These are phyloP conservation scores for Kluyveromyces wickerhamii DNA, from an alignment of 805 yeast species.

Conservation along the genomic window DNA sequence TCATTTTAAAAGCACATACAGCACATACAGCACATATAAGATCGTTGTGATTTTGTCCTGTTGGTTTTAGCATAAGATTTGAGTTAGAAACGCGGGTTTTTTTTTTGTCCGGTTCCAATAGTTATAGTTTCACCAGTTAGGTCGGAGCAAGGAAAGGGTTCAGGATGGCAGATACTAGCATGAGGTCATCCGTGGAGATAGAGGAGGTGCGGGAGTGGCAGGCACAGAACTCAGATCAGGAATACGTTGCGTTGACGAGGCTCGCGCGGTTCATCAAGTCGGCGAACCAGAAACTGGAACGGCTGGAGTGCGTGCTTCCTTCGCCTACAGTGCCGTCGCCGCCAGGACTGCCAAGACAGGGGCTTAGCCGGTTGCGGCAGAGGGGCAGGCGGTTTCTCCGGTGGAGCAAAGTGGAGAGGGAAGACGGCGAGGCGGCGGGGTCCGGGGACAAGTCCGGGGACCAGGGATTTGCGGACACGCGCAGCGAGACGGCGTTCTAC, in stretches of 20 bases:
- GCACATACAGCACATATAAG: too few relatives aligned
- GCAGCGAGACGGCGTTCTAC: constrained; percentile 5
- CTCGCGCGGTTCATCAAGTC: constrained; percentile 7
- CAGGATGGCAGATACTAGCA: too few relatives aligned
- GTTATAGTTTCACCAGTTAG: too few relatives aligned
- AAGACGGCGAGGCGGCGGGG: constrained; percentile 3
- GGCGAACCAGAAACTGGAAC: constrained; percentile 4
- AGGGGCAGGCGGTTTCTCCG: constrained; percentile 9
- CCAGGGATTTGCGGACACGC: background rate
- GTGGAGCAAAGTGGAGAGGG: constrained; percentile 7
- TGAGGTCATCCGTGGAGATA: too few relatives aligned
- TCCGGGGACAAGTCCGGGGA: background rate
- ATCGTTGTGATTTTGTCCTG: too few relatives aligned
- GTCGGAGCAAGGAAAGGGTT: too few relatives aligned
- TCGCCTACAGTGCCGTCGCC: background rate
- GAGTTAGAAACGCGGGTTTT: too few relatives aligned
- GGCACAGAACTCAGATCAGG: background rate
- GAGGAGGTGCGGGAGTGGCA: background rate
- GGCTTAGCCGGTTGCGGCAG: constrained; percentile 7
- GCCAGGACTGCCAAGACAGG: constrained; percentile 3
- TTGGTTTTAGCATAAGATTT: too few relatives aligned
- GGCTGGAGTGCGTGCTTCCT: constrained; percentile 3
- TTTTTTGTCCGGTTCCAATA: too few relatives aligned
- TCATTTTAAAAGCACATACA: too few relatives aligned
- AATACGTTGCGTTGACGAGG: constrained; percentile 7